Base-by-base conservation (phyloP, 345 rosid genomes). In the Lepidium aucheri region DNA sequence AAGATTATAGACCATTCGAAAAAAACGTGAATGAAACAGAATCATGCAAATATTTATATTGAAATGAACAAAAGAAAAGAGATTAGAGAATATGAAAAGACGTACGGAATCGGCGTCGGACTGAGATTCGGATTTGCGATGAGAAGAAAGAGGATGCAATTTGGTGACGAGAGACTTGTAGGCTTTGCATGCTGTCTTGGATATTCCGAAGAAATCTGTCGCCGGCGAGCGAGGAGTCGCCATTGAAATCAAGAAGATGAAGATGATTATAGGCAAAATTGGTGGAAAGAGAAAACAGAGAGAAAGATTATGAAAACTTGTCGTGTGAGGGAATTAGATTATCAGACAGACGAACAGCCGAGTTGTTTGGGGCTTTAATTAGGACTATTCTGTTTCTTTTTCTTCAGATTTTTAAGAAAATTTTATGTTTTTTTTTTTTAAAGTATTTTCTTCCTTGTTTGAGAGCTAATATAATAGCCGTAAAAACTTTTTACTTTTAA, bases 141-240 rank as follows among this genome's bases (percentile, higher is more conserved):
- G 59, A 20, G 72, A 73, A 73, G 76, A 76, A 24, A 60, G 70
- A 45, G 67, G 70, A 38, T 82, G 60, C 83, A 83, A 65, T 76
- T 77, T 88, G 59, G 61, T 66, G 67, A 81, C 78, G 49, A 88
- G 72, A 40, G 82, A 85, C 59, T 82, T 90, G 83, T 79, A 85
- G 0, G 84, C 87, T 76, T 77, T 89, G 60, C 82, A 77, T 63
- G 79, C 76, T 59, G 75, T 70, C 32, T 62, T 74, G 1, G 75
- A 45, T 11, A 80, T 61, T 44, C 84, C 82, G 42, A 85, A 74
- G 66, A 67, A 70, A 65, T 83, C 85, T 36, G 78, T 34, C 24
- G 68, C 47, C 38, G 77, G 66, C 14, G 86, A 58, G 1, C 86
- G 78, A 5, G 73, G 75, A 68, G 47, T 69, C 22, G 67, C 83